phyloP scores from a whole-genome alignment of 1,284 basidiomycete genomes.

The Sutorius eximius region DNA sequence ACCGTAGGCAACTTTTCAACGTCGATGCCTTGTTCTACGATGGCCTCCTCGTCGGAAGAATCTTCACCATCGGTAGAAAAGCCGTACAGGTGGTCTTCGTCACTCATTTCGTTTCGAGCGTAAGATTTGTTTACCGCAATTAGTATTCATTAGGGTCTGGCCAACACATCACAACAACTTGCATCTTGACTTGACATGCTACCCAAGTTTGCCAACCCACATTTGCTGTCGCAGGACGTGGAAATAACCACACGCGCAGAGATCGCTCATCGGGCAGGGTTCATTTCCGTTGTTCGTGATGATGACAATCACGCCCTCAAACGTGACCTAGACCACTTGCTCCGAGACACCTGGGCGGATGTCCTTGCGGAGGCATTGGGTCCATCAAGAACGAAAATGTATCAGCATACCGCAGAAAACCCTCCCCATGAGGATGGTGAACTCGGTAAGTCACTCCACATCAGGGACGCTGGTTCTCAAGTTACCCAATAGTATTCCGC shows the following conservation, averaged over 20 bases:
- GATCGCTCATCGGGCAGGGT: constrained; percentile 15
- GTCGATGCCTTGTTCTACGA: constrained; percentile 62
- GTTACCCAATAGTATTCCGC: constrained; percentile 15
- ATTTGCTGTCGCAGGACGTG: constrained; percentile 18
- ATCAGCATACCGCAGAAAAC: not conserved
- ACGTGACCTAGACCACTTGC: constrained; percentile 24
- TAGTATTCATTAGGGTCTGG: not conserved
- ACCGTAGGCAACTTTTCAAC: constrained; percentile 74
- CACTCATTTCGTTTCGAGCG: constrained; percentile 25
- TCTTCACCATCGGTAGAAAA: constrained; percentile 81
- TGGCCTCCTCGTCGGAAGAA: constrained; percentile 78
- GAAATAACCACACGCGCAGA: constrained; percentile 31
- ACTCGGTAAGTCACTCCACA: constrained; percentile 2
- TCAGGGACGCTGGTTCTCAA: not conserved
- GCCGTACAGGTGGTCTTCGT: constrained; percentile 57
- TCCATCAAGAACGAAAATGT: not conserved
- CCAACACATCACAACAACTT: constrained; percentile 30
- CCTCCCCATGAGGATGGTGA: not conserved
- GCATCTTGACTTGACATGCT: constrained; percentile 16
- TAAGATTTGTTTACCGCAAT: not conserved
- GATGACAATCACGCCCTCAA: constrained; percentile 11
- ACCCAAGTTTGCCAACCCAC: constrained; percentile 33
- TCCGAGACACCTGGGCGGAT: constrained; percentile 22
- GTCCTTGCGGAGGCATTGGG: constrained; percentile 1
- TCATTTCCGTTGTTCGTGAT: constrained; percentile 6